Percentiles rank a stretch among this genome's conserved stretches.
Conservation (phyloP, 768 basidiomycete species). For the Lanmaoa rubissima region DNA sequence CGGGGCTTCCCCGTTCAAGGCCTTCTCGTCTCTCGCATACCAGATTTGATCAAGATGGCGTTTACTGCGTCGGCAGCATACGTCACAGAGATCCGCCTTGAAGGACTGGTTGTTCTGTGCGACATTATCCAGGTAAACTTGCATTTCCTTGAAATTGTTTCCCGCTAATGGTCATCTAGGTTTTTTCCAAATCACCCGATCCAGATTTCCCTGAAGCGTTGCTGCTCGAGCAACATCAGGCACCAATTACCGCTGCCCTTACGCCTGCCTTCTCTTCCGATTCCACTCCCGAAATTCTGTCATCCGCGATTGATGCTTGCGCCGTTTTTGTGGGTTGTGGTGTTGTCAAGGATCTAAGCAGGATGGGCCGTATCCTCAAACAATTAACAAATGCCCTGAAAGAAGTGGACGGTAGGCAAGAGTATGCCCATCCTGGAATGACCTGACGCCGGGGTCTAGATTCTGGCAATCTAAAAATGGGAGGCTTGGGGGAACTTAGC, state of each 20-base stretch:
- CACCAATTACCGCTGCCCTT: constrained; percentile 94
- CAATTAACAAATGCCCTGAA: constrained; percentile 84
- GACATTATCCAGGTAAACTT: constrained; percentile 84
- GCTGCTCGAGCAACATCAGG: constrained; percentile 95
- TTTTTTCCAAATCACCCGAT: constrained; percentile 84
- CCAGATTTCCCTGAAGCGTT: constrained; percentile 90
- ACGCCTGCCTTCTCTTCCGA: constrained; percentile 96
- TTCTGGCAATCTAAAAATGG: constrained; percentile 79
- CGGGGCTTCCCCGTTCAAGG: constrained; percentile 56
- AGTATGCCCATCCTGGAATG: not conserved
- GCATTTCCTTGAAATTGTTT: not conserved
- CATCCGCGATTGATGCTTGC: constrained; percentile 89
- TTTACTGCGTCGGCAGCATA: constrained; percentile 97
- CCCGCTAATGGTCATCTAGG: constrained; percentile 43
- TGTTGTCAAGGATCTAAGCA: constrained; percentile 81
- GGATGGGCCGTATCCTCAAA: constrained; percentile 95
- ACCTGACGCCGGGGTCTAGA: constrained; percentile 45
- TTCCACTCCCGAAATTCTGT: constrained; percentile 92
- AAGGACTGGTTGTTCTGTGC: constrained; percentile 83
- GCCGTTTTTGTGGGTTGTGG: constrained; percentile 96
- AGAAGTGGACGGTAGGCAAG: constrained; percentile 74
- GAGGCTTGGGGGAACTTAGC: constrained; percentile 82
- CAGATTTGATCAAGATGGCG: constrained; percentile 95
- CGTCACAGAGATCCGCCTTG: constrained; percentile 91
- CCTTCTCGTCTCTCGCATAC: constrained; percentile 79